phyloP scores from a whole-genome alignment of 257 asterid species.

The Solanum sitiens region DNA sequence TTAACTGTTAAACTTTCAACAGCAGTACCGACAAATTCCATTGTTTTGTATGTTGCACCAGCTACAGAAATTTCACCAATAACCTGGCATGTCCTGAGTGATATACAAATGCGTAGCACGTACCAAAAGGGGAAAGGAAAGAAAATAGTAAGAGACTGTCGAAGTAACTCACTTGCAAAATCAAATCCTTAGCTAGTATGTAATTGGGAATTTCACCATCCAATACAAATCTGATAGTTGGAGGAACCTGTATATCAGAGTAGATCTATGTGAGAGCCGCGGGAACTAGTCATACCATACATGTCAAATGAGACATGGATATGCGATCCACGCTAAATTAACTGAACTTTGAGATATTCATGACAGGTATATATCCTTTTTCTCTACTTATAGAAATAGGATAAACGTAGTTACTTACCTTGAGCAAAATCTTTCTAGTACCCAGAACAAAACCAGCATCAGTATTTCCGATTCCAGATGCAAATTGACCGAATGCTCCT shows the following conservation, averaged over 20 bases:
- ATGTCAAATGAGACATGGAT: background rate
- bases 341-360: background rate
- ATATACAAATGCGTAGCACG: background rate
- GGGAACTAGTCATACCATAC: background rate
- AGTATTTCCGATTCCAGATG: constrained; percentile 92
- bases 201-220: constrained; percentile 96
- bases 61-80: constrained; percentile 98
- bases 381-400: background rate
- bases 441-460: constrained; percentile 96
- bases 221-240: constrained; percentile 85
- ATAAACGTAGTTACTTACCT: constrained; percentile 29
- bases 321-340: background rate
- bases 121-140: background rate
- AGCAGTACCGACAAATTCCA: constrained; percentile 89
- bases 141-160: background rate
- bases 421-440: constrained; percentile 91
- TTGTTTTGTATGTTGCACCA: constrained; percentile 97
- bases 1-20: constrained; percentile 87
- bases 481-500: constrained; percentile 97
- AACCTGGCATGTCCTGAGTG: constrained; percentile 33
- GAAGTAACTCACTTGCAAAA: constrained; percentile 65
- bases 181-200: constrained; percentile 92
- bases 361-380: background rate
- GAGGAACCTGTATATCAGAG: constrained; percentile 67
- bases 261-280: background rate